Evolutionary conservation across 768 basidiomycete genomes (phyloP), one percentile per base, ranked within the genome.

Genomic region (Lyophyllum atratum): DNA sequence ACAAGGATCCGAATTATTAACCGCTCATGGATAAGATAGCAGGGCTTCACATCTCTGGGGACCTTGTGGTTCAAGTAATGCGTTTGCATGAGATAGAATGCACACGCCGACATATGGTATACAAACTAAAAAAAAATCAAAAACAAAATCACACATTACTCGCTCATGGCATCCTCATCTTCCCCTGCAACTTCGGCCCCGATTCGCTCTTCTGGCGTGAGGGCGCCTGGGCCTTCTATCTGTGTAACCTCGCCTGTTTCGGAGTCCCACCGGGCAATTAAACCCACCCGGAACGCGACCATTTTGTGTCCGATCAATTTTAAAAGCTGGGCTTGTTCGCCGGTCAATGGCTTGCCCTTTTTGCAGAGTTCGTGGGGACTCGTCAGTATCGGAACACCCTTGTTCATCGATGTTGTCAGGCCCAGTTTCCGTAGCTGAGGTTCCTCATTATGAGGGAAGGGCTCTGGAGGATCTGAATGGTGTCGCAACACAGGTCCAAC

Each of bases 401-500:
- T 85, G 55, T 89, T 84, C 80, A 99, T 83, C 28, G 79, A 83
- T 17, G 95, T 98, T 49, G 85, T 78, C 29, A 99, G 75, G 8
- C 97, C 97, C 33, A 98, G 83, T 71, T 92, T 92, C 54, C 97
- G 86, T 51, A 99, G 80, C 69, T 98, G 96, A 21, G 95, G 95
- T 60, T 99, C 97, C 76, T 98, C 94, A 65, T 94, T 95, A 72
- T 98, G 95, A 34, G 97, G 94, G 72, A 98, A 95, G 2, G 93
- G 90, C 63, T 95, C 89, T 37, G 89, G 84, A 0, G 89, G 90
- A 60, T 90, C 87, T 2, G 90, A 88, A 68, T 90, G 81, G 42
- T 81, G 82, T 59, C 85, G 83, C 87, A 95, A 83, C 53, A 98
- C 85, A 21, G 96, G 93, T 33, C 95, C 95, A 57, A 74, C 83